Conservation (phyloP, 176 grass and related monocot species). For the Calamus simplicifolius region DNA sequence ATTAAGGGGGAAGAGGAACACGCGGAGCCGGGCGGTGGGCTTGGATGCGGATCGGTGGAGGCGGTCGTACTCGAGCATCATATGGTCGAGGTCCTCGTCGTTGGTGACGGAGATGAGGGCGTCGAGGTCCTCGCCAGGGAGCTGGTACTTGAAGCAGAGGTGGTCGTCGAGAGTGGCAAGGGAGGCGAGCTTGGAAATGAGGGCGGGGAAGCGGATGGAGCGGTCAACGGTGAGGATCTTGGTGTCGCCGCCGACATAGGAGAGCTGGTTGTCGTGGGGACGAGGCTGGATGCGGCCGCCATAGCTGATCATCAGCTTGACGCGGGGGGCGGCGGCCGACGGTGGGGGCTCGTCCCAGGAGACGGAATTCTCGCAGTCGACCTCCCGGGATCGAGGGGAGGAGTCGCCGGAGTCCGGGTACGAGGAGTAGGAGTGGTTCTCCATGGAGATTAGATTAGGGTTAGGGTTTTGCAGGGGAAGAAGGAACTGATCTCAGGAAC, state of each 20-base stretch:
- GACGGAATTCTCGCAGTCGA: constrained; percentile 25
- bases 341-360: background rate
- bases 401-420: constrained; percentile 65
- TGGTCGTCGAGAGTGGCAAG: constrained; percentile 19
- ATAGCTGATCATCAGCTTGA: constrained; percentile 91
- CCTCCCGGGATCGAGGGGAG: constrained; percentile 43
- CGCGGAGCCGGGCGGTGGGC: constrained; percentile 46
- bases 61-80: constrained; percentile 87
- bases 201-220: constrained; percentile 49
- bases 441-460: constrained; percentile 16
- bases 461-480: background rate
- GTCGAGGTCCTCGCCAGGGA: constrained; percentile 97
- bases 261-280: constrained; percentile 69
- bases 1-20: constrained; percentile 82
- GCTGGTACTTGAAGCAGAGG: constrained; percentile 93
- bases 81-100: constrained; percentile 90
- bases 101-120: constrained; percentile 91
- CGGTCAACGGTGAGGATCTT: constrained; percentile 93
- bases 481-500: background rate
- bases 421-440: constrained; percentile 22
- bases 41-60: constrained; percentile 38
- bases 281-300: constrained; percentile 88
- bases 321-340: constrained; percentile 17
- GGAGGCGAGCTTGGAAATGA: constrained; percentile 42
- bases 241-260: constrained; percentile 89